A percentile compares a stretch with the other conserved stretches of the same genome.
Conservation (phyloP, 495 filamentous ascomycete species). For the Rostrohypoxylon terebratum region DNA sequence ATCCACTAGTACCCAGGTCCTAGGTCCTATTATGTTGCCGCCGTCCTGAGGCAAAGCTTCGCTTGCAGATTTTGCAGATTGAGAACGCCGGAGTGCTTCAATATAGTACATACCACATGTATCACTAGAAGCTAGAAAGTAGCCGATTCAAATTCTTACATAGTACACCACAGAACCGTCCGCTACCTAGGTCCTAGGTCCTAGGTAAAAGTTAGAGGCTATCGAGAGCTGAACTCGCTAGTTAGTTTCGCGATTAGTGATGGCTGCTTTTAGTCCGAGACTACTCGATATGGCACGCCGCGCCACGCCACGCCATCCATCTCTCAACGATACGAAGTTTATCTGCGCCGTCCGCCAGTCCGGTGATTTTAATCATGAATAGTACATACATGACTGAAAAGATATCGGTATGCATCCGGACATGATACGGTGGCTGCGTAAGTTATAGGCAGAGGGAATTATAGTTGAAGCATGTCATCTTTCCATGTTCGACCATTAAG, state of each 20-base stretch:
- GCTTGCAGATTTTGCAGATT: conserved; percentile 21
- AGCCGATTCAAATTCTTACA: not conserved
- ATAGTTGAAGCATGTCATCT: not conserved
- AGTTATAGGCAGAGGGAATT: not conserved
- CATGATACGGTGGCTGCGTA: too few species aligned
- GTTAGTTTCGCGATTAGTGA: conserved; percentile 18
- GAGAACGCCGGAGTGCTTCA: conserved; percentile 9
- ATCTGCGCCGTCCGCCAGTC: not conserved
- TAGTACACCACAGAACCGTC: conserved; percentile 6
- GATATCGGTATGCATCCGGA: too few species aligned
- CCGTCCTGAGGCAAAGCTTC: conserved; percentile 38
- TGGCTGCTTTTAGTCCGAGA: conserved; percentile 3
- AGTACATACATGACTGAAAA: too few species aligned
- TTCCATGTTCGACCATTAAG: not conserved
- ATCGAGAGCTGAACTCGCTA: conserved; percentile 22
- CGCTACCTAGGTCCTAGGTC: too few species aligned
- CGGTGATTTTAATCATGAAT: too few species aligned
- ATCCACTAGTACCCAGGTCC: too few species aligned
- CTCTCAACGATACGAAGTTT: not conserved
- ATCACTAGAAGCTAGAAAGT: not conserved
- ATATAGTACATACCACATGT: not conserved
- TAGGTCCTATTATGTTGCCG: not conserved
- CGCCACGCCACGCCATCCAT: too few species aligned
- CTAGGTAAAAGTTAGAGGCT: not conserved
- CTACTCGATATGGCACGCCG: not conserved